Evolutionary conservation across 164 flowering plant species (phyloP), one percentile per base, ranked within the genome.

Genomic region (Kalanchoe fedtschenkoi): DNA sequence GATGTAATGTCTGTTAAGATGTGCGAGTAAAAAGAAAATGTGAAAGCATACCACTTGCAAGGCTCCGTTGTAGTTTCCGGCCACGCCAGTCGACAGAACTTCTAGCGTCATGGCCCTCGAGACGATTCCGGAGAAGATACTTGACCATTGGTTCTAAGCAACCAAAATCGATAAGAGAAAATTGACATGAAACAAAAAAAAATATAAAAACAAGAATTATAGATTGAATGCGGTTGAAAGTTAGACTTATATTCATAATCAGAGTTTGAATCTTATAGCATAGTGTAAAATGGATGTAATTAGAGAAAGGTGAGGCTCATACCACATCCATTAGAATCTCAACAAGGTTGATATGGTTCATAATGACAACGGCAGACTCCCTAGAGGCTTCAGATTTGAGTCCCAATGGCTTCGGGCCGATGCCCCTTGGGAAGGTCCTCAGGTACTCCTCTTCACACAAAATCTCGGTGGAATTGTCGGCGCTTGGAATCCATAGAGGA

Each of bases 291-390:
- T n/a, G n/a, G 8, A 62, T 8, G 10, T 15, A 28, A 26, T 16
- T 41, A 24, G 1, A 19, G 8, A n/a, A 28, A 16, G 42, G 1
- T 42, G 43, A 35, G 30, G 15, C 30, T 9, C 77, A 6, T 75
- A 86, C 96, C 80, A 71, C 95, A 70, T 89, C 88, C 96, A 89
- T 89, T 43, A 89, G 80, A 37, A 87, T 85, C 76, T 89, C 91
- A 59, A 89, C 86, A 35, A 89, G 81, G 62, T 63, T 80, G 15
- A 78, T 64, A 17, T 81, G 87, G 61, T 82, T 85, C 90, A 87
- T 87, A 16, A 85, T 80, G 41, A 89, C 84, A n/a, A 85, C 78
- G 1, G 77, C 83, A 8, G 85, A 78, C 57, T 80, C 88, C 41
- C 91, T 63, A 1, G 96, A 83, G 41, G 91, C 86, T 75, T 89